phyloP scores from a whole-genome alignment of 306 rosid genomes.

The Vigna trinervia region DNA sequence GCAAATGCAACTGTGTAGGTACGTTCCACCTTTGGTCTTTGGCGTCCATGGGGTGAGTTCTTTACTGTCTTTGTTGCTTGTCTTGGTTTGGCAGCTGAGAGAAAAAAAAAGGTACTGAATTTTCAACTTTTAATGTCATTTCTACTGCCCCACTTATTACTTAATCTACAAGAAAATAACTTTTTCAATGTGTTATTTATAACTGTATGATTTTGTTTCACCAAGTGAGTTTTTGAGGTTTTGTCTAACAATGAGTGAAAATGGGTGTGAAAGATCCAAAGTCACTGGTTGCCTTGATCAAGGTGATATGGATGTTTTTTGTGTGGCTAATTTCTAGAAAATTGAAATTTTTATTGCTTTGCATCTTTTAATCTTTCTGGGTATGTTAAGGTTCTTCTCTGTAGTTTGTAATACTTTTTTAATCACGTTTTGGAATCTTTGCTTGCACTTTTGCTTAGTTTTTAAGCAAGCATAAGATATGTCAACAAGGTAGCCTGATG shows the following conservation, averaged over 20 bases:
- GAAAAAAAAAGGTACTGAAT: not conserved
- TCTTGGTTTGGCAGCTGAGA: conserved; percentile 23
- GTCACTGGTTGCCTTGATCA: not conserved
- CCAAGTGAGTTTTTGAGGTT: conserved; percentile 28
- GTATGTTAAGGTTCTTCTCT: conserved; percentile 49
- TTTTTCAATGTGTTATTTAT: not conserved
- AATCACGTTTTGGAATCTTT: conserved; percentile 51
- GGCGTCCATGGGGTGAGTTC: conserved; percentile 68
- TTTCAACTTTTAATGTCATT: conserved; percentile 27
- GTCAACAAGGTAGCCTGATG: conserved; percentile 41
- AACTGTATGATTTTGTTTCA: conserved; percentile 11
- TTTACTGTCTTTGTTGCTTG: conserved; percentile 34
- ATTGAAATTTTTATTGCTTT: conserved; percentile 8
- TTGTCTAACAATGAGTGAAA: conserved; percentile 25
- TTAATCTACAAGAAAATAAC: conserved; percentile 20
- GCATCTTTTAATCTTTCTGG: conserved; percentile 48
- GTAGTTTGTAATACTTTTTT: conserved; percentile 28
- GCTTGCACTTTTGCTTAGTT: conserved; percentile 66
- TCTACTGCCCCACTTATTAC: conserved; percentile 8
- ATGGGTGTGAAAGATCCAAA: not conserved
- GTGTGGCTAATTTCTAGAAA: conserved; percentile 42
- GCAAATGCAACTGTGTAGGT: conserved; percentile 56
- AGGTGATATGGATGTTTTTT: conserved; percentile 35
- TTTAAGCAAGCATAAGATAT: conserved; percentile 63
- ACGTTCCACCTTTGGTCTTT: conserved; percentile 56